Evolutionary conservation across 371 early-diverging fungal species (phyloP), one percentile per base, ranked within the genome.

Genomic region (Actinomortierella wolfii): DNA sequence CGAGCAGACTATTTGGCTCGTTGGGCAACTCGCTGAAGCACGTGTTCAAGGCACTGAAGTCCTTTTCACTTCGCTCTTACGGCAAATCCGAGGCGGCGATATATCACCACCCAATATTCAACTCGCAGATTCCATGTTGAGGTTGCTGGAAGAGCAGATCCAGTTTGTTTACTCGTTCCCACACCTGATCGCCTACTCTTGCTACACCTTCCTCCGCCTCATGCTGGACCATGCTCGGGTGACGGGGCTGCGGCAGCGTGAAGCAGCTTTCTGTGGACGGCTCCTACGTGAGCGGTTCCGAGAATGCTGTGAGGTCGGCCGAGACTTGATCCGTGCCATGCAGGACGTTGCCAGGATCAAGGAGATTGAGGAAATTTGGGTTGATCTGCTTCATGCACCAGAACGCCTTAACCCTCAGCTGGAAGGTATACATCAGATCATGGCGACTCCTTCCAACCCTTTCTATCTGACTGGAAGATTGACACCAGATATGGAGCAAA

Each of bases 401-500:
- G 78, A 79, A n/a, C 69, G 67, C 17, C 58, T 91, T 9, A 83
- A 84, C 14, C 79, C 88, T 5, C 78, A 75, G 9, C 83, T 89
- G 43, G 75, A 80, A 56, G 84, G 88, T 64, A 69, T 59, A 17
- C 59, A 57, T 24, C 60, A 69, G 40, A 26, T 77, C 18, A 60
- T 63, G 70, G 50, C 56, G 24, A 79, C 77, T 18, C 86, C 92
- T 6, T 89, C 93, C 28, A 87, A 84, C 20, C 81, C 82, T 23
- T 77, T 83, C 28, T 89, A 82, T 54, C 54, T 93, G 50, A 77
- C 80, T 21, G 80, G 76, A 54, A 78, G 92, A 51, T 55, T 93
- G 8, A 86, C 93, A 0, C 80, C 79, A 48, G 90, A 91, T 29
- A 91, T 93, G 86, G 94, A 93, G 57, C 53, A 64, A 6, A 85